A percentile compares a stretch with the other conserved stretches of the same genome.
These are phyloP conservation scores for Neocallimastix lanati DNA, from an alignment of 192 early-diverging fungal species.

Conservation along the genomic window DNA sequence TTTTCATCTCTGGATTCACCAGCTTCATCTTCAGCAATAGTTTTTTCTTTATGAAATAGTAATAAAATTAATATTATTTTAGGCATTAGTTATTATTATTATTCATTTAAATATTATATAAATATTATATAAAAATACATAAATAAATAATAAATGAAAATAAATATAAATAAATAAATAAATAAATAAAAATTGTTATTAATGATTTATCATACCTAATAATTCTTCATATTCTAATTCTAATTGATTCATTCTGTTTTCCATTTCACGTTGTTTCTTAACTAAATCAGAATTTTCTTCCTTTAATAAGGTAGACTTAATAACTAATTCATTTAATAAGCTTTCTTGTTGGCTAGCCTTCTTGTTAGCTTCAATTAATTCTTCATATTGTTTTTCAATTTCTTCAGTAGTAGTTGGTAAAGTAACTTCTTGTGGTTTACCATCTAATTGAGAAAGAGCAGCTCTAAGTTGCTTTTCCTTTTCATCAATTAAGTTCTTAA, in stretches of 20 bases:
- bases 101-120: too few species aligned
- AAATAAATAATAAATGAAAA: too few species aligned
- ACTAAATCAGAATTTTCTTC: slow-evolving; percentile 34
- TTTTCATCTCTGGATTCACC: slow-evolving; percentile 22
- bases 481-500: slow-evolving; percentile 41
- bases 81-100: too few species aligned
- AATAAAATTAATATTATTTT: too few species aligned
- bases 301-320: slow-evolving; percentile 5
- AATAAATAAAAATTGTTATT: too few species aligned
- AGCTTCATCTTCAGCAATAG: slow-evolving; percentile 49
- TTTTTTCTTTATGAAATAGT: slow-evolving; percentile 24
- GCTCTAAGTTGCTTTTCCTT: slow-evolving; percentile 59
- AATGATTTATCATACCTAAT: slow-evolving; percentile 19
- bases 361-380: slow-evolving; percentile 46
- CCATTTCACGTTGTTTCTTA: slow-evolving; percentile 44
- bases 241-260: slow-evolving; percentile 41
- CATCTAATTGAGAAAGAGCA: slow-evolving; percentile 35
- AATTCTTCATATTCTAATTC: slow-evolving; percentile 73
- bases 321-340: slow-evolving; percentile 30
- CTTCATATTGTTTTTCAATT: slow-evolving; percentile 42
- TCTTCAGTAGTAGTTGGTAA: slow-evolving; percentile 31
- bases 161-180: too few species aligned
- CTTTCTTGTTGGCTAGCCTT: slow-evolving; percentile 41
- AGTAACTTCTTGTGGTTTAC: slow-evolving; percentile 32
- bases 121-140: too few species aligned